Evolutionary conservation across 768 basidiomycete species (phyloP).

Genomic region (Phlegmacium glaucopus): DNA sequence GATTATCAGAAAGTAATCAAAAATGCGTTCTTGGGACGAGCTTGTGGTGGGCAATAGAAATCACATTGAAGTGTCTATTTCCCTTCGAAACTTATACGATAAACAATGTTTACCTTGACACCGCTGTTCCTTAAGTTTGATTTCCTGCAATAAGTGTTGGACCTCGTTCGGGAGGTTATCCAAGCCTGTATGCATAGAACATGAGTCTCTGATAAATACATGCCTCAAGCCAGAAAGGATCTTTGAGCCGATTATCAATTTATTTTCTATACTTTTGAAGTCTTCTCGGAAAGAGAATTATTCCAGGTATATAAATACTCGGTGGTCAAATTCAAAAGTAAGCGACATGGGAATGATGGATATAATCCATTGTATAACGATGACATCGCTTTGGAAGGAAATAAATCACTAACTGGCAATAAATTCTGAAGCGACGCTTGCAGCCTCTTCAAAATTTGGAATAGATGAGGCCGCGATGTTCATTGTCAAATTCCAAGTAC

Average conservation of each 20-base stretch:
- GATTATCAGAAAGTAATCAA: no score
- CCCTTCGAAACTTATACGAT: no score
- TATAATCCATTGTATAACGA: no score
- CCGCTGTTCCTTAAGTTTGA: constrained; percentile 36
- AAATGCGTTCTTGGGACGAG: no score
- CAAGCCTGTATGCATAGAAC: constrained; percentile 29
- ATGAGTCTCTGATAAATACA: constrained; percentile 3
- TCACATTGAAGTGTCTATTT: no score
- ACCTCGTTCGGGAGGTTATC: constrained; percentile 47
- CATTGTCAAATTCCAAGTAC: constrained; percentile 5
- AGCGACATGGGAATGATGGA: no score
- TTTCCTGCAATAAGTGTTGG: constrained; percentile 43
- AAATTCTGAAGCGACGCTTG: constrained; percentile 40
- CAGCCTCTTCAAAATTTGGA: constrained; percentile 42
- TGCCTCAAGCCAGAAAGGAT: no score
- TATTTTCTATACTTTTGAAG: no score
- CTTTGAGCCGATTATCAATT: not conserved
- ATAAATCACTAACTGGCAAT: constrained; percentile 36
- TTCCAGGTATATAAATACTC: no score
- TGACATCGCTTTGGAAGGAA: not conserved
- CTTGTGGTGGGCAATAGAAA: no score
- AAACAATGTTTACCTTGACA: constrained; percentile 29
- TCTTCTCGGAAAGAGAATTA: no score
- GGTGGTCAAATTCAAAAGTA: no score
- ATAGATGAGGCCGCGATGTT: constrained; percentile 14